A percentile compares a stretch with the other conserved stretches of the same genome.
phyloP scores from a whole-genome alignment of 2,329 filamentous ascomycete species.

The Fusarium dlaminii region DNA sequence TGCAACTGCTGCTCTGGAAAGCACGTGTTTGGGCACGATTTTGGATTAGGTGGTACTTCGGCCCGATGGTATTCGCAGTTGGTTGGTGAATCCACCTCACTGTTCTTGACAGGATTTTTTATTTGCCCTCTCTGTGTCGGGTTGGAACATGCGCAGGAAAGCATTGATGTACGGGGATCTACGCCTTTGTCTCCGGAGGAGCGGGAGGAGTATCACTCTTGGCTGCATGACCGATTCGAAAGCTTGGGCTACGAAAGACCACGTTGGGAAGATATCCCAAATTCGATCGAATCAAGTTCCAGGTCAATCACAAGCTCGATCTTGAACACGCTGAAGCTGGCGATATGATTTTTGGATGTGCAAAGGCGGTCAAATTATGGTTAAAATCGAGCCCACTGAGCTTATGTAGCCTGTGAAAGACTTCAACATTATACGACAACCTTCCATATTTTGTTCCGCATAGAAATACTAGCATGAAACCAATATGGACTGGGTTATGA shows the following conservation, averaged over 20 bases:
- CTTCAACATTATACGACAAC: not conserved
- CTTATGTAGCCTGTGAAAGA: not conserved
- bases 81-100: too few relatives aligned
- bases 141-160: fast-evolving
- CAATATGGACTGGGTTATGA: not conserved
- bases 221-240: not conserved
- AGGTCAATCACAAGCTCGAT: not conserved
- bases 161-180: not conserved
- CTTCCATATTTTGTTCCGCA: not conserved
- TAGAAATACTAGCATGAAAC: not conserved
- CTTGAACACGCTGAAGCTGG: not conserved
- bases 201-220: not conserved
- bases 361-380: not conserved
- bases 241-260: not conserved
- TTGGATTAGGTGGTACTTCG: not conserved
- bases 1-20: not conserved
- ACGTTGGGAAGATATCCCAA: not conserved
- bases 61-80: not conserved
- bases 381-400: not conserved
- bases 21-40: not conserved
- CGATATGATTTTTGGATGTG: not conserved
- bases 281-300: not conserved
- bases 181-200: too few relatives aligned
- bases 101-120: not conserved
- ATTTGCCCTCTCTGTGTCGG: constrained; percentile 15